Base-by-base conservation (phyloP, 108 stramenopile genomes). In the Cylindrotheca fusiformis region DNA sequence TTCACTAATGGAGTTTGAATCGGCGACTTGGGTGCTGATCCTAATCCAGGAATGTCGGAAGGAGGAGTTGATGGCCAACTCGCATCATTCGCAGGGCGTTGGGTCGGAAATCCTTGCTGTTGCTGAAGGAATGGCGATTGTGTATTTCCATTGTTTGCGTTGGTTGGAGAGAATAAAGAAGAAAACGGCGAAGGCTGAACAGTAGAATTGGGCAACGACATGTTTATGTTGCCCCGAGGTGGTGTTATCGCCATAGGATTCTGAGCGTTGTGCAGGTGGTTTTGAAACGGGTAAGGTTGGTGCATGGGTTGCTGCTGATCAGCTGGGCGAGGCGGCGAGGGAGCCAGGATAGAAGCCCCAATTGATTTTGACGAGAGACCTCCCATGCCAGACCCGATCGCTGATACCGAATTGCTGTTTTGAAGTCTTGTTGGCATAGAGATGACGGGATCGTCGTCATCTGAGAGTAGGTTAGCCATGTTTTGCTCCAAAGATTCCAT, bases 391-490 rank as follows among this genome's bases (percentile, higher is more conserved):
- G 10, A 14, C 14, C 36, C 36, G 14, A 41, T 10, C 14, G 14
- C 36, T 10, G 36, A 41, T 14, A 6, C 36, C 6, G 6, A 6
- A 41, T 41, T 41, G 6, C 10, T 41, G 36, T 25, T 56, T 27
- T 8, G 29, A 6, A 12, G 22, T 27, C 47, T 48, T 33, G 3
- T 24, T 14, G 65, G 54, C 65, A 66, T 66, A 21, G 65, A 45
- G 20, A 66, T 32, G 1, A 66, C 25, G 6, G 36, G 36, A 27
- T 60, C 60, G 28, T 74, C 72, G 45, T 61, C 60, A 55, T 74
- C 72, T 1, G 72, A 49, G n/a, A 74, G 58, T 27, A 74, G 55
- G 28, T 47, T 32, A 19, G 65, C 65, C 72, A 74, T 74, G 29
- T 74, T 65, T 3, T 58, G 50, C 32, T 74, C 72, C 25, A 74